phyloP scores from a whole-genome alignment of 2,329 filamentous ascomycete species.

The Blastomyces emzantsi region DNA sequence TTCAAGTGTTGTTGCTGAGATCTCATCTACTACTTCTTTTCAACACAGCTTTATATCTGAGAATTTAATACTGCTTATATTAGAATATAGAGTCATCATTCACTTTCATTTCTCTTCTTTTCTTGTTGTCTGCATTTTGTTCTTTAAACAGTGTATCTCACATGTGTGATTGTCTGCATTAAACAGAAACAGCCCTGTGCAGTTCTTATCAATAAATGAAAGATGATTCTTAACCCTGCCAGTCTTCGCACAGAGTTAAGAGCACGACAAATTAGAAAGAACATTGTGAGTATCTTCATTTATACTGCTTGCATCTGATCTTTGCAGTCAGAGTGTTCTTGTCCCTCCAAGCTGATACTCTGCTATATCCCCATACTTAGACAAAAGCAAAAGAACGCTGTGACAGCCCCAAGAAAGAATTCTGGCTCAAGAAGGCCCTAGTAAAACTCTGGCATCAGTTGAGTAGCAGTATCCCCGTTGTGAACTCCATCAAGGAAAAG shows the following conservation, averaged over 20 bases:
- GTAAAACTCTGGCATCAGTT: not conserved
- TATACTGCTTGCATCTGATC: not conserved
- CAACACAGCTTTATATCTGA: not conserved
- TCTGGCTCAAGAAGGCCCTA: not conserved
- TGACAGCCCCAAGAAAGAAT: not conserved
- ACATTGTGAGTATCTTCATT: not conserved
- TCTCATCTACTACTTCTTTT: not conserved
- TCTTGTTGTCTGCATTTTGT: not conserved
- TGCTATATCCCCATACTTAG: not conserved
- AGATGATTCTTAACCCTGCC: not conserved
- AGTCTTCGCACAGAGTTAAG: not conserved
- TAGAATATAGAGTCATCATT: not conserved
- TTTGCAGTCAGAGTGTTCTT: not conserved
- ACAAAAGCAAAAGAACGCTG: not conserved
- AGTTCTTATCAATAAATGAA: not conserved
- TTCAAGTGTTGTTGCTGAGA: not conserved
- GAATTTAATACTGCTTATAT: not conserved
- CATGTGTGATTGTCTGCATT: not conserved
- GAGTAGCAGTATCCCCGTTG: not conserved
- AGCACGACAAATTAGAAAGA: not conserved
- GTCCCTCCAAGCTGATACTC: not conserved
- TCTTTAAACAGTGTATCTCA: not conserved
- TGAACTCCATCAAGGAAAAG: not conserved
- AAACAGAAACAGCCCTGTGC: not conserved
- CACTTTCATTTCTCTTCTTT: not conserved